Percentiles rank a stretch among this genome's conserved stretches.
Conservation (phyloP, 176 grass and related monocot genomes). For the Bothriochloa decipiens region DNA sequence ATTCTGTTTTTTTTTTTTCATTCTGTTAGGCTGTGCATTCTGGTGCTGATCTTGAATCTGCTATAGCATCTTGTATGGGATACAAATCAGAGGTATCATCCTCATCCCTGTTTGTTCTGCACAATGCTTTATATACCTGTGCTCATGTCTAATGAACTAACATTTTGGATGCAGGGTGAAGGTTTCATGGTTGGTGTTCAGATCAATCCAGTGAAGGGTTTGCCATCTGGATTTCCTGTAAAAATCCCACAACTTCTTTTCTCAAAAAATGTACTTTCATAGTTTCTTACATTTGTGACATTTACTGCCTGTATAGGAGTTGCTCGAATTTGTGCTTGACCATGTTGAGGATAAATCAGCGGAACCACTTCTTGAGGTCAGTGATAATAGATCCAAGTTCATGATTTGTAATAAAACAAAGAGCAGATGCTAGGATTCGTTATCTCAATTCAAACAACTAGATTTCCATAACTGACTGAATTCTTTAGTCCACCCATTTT, state of each 20-base stretch:
- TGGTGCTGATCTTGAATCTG: conserved; percentile 97
- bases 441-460: conserved; percentile 23
- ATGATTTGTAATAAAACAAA: conserved; percentile 7
- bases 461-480: conserved; percentile 17
- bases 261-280: conserved; percentile 20
- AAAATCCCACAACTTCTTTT: conserved; percentile 43
- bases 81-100: conserved; percentile 84
- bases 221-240: conserved; percentile 99
- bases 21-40: conserved; percentile 91
- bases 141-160: conserved; percentile 8
- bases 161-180: conserved; percentile 63
- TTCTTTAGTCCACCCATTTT: conserved; percentile 33
- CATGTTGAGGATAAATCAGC: conserved; percentile 87
- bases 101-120: conserved; percentile 25
- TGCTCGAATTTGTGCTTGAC: conserved; percentile 89
- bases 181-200: conserved; percentile 99
- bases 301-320: conserved; percentile 55
- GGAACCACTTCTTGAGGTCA: conserved; percentile 87
- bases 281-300: conserved; percentile 31
- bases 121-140: conserved; percentile 27
- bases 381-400: conserved; percentile 18
- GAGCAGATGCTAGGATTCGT: neutral
- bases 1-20: conserved; percentile 27
- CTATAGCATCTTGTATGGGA: conserved; percentile 94
- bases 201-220: conserved; percentile 88